Evolutionary conservation across 108 stramenopile species (phyloP).

Genomic region (Cyclotella choctawhatcheeana): DNA sequence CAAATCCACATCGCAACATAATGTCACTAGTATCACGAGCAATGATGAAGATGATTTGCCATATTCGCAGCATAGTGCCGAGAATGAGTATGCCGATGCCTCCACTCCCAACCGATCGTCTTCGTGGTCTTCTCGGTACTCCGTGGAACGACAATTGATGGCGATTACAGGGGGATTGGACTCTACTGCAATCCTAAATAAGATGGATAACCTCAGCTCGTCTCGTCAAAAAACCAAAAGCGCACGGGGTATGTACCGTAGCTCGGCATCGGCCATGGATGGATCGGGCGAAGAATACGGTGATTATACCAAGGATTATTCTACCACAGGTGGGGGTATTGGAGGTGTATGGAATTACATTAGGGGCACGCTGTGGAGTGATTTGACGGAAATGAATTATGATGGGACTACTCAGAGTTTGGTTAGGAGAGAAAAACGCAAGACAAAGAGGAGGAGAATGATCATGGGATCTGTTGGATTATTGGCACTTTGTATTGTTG

Average conservation of each 20-base stretch:
- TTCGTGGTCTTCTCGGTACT: slow-evolving; percentile 74
- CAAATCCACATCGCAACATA: neutral
- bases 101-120: neutral
- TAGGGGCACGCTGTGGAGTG: slow-evolving; percentile 54
- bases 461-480: slow-evolving; percentile 17
- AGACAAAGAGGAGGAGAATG: slow-evolving; percentile 30
- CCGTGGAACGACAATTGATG: slow-evolving; percentile 56
- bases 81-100: slow-evolving; percentile 16
- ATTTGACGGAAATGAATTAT: slow-evolving; percentile 36
- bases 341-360: slow-evolving; percentile 41
- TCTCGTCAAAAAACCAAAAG: slow-evolving; percentile 41
- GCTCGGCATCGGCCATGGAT: slow-evolving; percentile 42
- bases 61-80: slow-evolving; percentile 1
- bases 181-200: slow-evolving; percentile 33
- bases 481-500: slow-evolving; percentile 12
- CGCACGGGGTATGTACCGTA: slow-evolving; percentile 49
- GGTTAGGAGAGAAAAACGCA: slow-evolving; percentile 41
- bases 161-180: slow-evolving; percentile 57
- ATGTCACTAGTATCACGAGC: slow-evolving; percentile 30
- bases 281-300: slow-evolving; percentile 43
- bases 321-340: slow-evolving; percentile 13
- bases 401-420: slow-evolving; percentile 60
- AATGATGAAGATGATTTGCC: slow-evolving; percentile 46
- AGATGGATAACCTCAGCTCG: slow-evolving; percentile 45
- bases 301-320: slow-evolving; percentile 27